Conservation (phyloP, 441 rosid genomes). For the Populus trichocarpa region DNA sequence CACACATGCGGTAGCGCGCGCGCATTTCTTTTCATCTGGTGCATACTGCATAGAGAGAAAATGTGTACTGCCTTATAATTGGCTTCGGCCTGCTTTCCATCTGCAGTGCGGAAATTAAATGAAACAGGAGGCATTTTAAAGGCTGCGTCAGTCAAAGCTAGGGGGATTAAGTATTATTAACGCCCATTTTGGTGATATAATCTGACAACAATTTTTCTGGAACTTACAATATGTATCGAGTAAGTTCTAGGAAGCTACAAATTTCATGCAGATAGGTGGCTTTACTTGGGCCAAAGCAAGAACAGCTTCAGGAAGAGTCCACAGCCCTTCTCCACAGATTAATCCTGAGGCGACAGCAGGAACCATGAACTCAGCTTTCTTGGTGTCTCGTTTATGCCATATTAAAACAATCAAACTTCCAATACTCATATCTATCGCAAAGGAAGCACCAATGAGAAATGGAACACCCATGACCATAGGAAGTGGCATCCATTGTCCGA, state of each 20-base stretch:
- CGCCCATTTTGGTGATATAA: not conserved
- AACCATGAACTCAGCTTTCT: slow-evolving; percentile 46
- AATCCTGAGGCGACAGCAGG: slow-evolving; percentile 70
- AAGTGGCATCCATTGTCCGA: slow-evolving; percentile 60
- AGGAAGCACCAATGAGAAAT: slow-evolving; percentile 62
- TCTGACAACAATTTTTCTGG: not conserved
- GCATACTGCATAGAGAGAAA: too few species aligned
- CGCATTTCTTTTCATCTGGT: too few species aligned
- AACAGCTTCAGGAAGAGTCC: slow-evolving; percentile 63
- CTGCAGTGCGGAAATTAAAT: not conserved
- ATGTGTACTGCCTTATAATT: not conserved
- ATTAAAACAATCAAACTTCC: slow-evolving; percentile 53
- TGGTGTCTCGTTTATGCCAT: slow-evolving; percentile 39
- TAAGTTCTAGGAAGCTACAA: slow-evolving; percentile 23
- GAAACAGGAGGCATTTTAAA: not conserved
- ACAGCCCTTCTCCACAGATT: slow-evolving; percentile 73
- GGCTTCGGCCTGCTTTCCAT: not conserved
- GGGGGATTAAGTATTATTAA: not conserved
- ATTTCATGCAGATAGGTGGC: slow-evolving; percentile 71
- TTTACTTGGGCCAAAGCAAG: slow-evolving; percentile 58
- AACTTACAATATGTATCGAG: not conserved
- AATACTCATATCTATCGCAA: slow-evolving; percentile 60
- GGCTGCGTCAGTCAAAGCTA: not conserved
- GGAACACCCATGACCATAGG: slow-evolving; percentile 77
- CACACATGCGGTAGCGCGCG: not conserved